Conservation (phyloP, 2,329 filamentous ascomycete genomes). For the Lachnellula subtilissima region DNA sequence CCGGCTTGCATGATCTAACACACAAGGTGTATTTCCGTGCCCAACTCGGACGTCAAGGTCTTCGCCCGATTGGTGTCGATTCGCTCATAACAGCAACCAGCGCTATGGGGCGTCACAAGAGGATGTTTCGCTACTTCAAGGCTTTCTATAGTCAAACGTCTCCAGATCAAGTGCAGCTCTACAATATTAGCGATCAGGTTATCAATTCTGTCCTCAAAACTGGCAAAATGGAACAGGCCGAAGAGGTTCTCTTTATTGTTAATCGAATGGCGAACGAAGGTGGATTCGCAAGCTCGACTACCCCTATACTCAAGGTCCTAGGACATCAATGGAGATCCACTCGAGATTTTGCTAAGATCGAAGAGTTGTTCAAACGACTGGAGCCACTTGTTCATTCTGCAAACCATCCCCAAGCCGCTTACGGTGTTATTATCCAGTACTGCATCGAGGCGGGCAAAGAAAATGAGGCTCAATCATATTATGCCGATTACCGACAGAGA, state of each 20-base stretch:
- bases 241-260: constrained; percentile 21
- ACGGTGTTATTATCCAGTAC: constrained; percentile 29
- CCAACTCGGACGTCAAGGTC: constrained; percentile 7
- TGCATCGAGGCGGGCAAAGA: constrained; percentile 28
- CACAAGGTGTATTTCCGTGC: constrained; percentile 21
- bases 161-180: constrained; percentile 19
- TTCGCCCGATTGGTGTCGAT: constrained; percentile 1
- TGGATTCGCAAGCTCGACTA: constrained; percentile 18
- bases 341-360: constrained; percentile 20
- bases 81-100: constrained; percentile 22
- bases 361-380: constrained; percentile 24
- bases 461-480: constrained; percentile 20
- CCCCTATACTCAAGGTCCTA: constrained; percentile 25
- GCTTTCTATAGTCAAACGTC: constrained; percentile 15
- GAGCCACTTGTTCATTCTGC: constrained; percentile 10
- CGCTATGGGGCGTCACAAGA: constrained; percentile 16
- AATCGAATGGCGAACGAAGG: constrained; percentile 18
- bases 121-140: constrained; percentile 16
- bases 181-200: constrained; percentile 12
- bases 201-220: constrained; percentile 21
- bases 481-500: constrained; percentile 10
- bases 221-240: constrained; percentile 14
- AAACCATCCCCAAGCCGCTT: constrained; percentile 22
- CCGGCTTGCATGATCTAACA: constrained; percentile 19
- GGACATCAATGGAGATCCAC: constrained; percentile 25